phyloP scores from a whole-genome alignment of 495 filamentous ascomycete genomes.

The Staphylotrichum tortipilum region DNA sequence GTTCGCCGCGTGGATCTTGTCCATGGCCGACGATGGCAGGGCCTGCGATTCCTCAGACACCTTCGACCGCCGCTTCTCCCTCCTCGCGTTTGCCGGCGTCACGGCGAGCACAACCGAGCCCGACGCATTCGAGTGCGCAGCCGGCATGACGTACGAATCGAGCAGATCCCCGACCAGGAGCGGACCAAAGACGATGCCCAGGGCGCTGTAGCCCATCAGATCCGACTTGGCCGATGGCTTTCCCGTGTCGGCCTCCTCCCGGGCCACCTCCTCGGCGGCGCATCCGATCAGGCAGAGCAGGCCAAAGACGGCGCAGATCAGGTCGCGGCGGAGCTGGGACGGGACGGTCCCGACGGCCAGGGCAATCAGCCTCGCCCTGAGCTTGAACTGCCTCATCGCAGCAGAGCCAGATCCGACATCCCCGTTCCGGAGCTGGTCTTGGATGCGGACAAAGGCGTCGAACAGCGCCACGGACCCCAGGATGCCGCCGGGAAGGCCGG shows the following conservation, averaged over 20 bases:
- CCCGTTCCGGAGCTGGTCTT: conserved; percentile 39
- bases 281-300: conserved; percentile 48
- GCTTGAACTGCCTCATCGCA: conserved; percentile 41
- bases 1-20: conserved; percentile 45
- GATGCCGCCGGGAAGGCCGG: conserved; percentile 64
- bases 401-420: conserved; percentile 41
- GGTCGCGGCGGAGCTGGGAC: conserved; percentile 50
- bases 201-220: conserved; percentile 53
- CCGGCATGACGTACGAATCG: conserved; percentile 33
- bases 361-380: conserved; percentile 55
- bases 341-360: conserved; percentile 48
- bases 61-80: conserved; percentile 28
- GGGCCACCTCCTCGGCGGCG: conserved; percentile 39
- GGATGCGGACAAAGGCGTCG: conserved; percentile 55
- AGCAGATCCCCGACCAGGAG: conserved; percentile 52
- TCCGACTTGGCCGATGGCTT: conserved; percentile 39
- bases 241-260: conserved; percentile 41
- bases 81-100: conserved; percentile 28
- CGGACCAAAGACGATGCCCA: conserved; percentile 58
- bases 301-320: conserved; percentile 60
- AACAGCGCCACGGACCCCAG: conserved; percentile 61
- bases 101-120: conserved; percentile 32
- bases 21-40: conserved; percentile 19
- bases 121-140: conserved; percentile 25
- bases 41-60: conserved; percentile 3